Percentiles rank a stretch among this genome's conserved stretches.
phyloP scores from a whole-genome alignment of 306 rosid species.

The Quercus alba region DNA sequence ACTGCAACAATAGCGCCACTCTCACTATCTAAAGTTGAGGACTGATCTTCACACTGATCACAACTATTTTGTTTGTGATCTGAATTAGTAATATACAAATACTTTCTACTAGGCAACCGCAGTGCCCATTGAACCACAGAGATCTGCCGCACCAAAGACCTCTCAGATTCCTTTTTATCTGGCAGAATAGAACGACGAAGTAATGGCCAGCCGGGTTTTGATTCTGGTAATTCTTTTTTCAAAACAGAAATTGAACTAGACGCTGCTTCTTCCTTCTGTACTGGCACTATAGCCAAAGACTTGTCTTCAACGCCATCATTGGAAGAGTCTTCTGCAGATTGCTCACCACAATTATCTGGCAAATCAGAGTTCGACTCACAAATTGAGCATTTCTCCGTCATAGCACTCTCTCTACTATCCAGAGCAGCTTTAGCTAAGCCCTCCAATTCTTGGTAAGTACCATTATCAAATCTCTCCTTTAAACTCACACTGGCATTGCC shows the following conservation, averaged over 20 bases:
- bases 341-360: conserved; percentile 31
- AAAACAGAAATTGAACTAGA: conserved; percentile 32
- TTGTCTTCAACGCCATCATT: conserved; percentile 31
- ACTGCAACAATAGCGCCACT: conserved; percentile 76
- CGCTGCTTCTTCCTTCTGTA: conserved; percentile 34
- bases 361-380: conserved; percentile 39
- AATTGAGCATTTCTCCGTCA: conserved; percentile 44
- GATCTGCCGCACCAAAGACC: conserved; percentile 36
- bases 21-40: conserved; percentile 49
- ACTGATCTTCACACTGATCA: conserved; percentile 33
- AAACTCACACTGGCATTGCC: conserved; percentile 21
- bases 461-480: conserved; percentile 15
- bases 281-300: conserved; percentile 78
- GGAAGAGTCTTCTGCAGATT: conserved; percentile 39
- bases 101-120: conserved; percentile 68
- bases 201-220: conserved; percentile 93
- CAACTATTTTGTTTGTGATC: conserved; percentile 23
- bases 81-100: conserved; percentile 25
- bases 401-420: conserved; percentile 33
- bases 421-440: conserved; percentile 46
- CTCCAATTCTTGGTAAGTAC: conserved; percentile 32
- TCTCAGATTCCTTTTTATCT: conserved; percentile 22
- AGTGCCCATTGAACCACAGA: conserved; percentile 98
- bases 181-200: conserved; percentile 46
- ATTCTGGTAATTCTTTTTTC: conserved; percentile 44